phyloP scores from a whole-genome alignment of 2,329 filamentous ascomycete species.

The Pseudogymnoascus sp. region DNA sequence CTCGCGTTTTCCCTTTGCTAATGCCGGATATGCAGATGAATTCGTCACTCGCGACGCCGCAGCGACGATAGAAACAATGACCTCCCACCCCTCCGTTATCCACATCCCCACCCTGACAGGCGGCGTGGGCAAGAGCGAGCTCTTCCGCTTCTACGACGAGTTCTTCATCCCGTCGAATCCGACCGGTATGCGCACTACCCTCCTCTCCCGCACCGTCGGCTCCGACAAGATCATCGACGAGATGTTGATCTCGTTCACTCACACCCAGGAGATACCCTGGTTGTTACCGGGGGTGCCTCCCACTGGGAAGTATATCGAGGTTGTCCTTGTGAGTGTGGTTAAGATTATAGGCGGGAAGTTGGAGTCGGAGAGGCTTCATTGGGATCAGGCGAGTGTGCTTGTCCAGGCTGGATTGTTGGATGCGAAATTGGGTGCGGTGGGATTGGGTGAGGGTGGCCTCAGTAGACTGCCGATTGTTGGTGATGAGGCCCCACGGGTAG shows the following conservation, averaged over 20 bases:
- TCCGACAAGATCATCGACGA: conserved; percentile 57
- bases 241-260: conserved; percentile 49
- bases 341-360: conserved; percentile 54
- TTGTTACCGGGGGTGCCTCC: conserved; percentile 51
- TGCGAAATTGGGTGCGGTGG: conserved; percentile 9
- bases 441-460: conserved; percentile 13
- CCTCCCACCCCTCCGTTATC: conserved; percentile 60
- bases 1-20: background rate
- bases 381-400: conserved; percentile 59
- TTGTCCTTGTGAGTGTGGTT: conserved; percentile 50
- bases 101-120: conserved; percentile 58
- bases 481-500: conserved; percentile 12
- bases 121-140: conserved; percentile 48
- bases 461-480: conserved; percentile 18
- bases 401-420: conserved; percentile 48
- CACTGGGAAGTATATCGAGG: conserved; percentile 43
- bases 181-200: conserved; percentile 46
- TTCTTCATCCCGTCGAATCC: conserved; percentile 58
- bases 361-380: conserved; percentile 58
- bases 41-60: conserved; percentile 51
- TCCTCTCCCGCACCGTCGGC: conserved; percentile 56
- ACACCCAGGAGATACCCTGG: conserved; percentile 50
- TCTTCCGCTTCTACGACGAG: conserved; percentile 55
- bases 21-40: conserved; percentile 28
- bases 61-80: conserved; percentile 52